Conservation (phyloP, 768 basidiomycete genomes). For the Naematelia aurantialba region DNA sequence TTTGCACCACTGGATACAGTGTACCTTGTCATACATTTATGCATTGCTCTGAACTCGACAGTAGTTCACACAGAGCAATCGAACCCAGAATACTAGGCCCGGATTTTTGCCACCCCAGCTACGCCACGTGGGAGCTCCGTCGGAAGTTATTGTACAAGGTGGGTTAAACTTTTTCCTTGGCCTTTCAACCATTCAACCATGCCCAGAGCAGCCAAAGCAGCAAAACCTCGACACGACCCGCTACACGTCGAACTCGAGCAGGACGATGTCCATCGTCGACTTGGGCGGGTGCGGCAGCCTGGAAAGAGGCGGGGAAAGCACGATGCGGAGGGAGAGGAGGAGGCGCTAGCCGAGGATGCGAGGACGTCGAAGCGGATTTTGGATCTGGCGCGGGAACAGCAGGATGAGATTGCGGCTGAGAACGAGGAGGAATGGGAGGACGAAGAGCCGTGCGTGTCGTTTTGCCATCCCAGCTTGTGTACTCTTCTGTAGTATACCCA, state of each 20-base stretch:
- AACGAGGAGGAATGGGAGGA: constrained; percentile 35
- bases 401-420: constrained; percentile 69
- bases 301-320: constrained; percentile 56
- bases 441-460: constrained; percentile 30
- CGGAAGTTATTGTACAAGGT: not conserved
- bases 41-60: too few species aligned
- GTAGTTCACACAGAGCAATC: not conserved
- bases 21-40: too few species aligned
- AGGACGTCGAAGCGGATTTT: constrained; percentile 77
- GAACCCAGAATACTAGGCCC: not conserved
- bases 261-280: constrained; percentile 72
- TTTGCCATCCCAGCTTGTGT: too few species aligned
- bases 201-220: constrained; percentile 31
- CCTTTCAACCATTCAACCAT: constrained; percentile 13
- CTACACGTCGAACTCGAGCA: constrained; percentile 76
- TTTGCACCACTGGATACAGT: too few species aligned
- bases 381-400: constrained; percentile 86
- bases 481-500: too few species aligned
- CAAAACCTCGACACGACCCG: constrained; percentile 67
- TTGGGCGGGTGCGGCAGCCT: constrained; percentile 64
- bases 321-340: constrained; percentile 64
- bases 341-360: constrained; percentile 44
- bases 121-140: not conserved
- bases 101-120: not conserved
- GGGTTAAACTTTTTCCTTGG: not conserved